Percentiles rank a stretch among this genome's conserved stretches.
These are phyloP conservation scores for Dactylellina leptospora DNA, from an alignment of 2,329 filamentous ascomycete genomes.

Conservation along the genomic window DNA sequence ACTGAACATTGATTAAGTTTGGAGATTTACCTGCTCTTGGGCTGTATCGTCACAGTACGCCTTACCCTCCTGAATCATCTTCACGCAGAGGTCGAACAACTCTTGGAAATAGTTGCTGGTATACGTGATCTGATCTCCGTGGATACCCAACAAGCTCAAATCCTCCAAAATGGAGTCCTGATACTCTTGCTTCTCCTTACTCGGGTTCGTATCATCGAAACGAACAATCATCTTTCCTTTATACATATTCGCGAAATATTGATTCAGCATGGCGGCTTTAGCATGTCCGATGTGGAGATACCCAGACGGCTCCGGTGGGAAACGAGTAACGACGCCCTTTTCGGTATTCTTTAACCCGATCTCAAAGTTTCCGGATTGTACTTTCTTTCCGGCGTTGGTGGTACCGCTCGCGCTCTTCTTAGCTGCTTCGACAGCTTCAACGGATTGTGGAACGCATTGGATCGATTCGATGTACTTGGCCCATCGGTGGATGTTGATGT, in stretches of 20 bases:
- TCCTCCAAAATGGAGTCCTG: conserved; percentile 94
- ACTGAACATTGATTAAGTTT: not conserved
- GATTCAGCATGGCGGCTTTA: conserved; percentile 90
- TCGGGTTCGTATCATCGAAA: conserved; percentile 97
- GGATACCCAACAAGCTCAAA: conserved; percentile 87
- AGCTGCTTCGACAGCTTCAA: conserved; percentile 74
- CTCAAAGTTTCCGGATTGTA: conserved; percentile 86
- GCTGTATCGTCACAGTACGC: conserved; percentile 96
- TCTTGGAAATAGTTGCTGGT: conserved; percentile 96
- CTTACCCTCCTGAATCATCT: conserved; percentile 83
- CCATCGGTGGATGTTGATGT: conserved; percentile 84
- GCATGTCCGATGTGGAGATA: conserved; percentile 96
- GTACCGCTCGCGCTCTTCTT: conserved; percentile 68
- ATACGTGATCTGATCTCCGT: conserved; percentile 84
- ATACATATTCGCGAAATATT: conserved; percentile 96
- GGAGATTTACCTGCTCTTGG: conserved; percentile 69
- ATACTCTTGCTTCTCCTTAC: conserved; percentile 96
- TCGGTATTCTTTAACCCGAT: conserved; percentile 85
- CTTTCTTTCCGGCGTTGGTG: conserved; percentile 61
- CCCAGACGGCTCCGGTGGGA: conserved; percentile 92
- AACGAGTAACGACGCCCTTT: conserved; percentile 88
- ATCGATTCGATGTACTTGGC: conserved; percentile 83
- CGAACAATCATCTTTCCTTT: conserved; percentile 88
- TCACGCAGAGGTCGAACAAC: conserved; percentile 83
- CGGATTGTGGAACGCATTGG: conserved; percentile 76